These are phyloP conservation scores for Paramecium sonneborni DNA, from an alignment of 73 alveolate species.

Conservation along the genomic window DNA sequence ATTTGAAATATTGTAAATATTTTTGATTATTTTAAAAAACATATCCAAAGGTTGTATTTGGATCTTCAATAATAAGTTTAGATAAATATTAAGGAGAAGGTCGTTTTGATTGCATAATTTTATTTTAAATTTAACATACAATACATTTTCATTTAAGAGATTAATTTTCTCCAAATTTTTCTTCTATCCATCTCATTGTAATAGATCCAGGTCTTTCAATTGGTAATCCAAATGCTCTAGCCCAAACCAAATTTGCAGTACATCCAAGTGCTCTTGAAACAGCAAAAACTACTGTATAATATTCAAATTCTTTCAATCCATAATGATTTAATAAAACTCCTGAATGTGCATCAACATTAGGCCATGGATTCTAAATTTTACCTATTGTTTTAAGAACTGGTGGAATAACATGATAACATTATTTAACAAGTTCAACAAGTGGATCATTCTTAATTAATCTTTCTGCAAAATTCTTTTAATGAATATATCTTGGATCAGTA, in stretches of 20 bases:
- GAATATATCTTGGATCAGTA: conserved; percentile 91
- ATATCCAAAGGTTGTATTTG: not conserved
- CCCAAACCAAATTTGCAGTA: conserved; percentile 88
- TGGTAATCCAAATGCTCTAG: conserved; percentile 87
- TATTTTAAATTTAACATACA: not conserved
- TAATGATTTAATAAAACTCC: conserved; percentile 88
- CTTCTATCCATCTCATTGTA: conserved; percentile 32
- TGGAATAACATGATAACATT: conserved; percentile 84
- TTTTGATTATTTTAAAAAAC: conserved; percentile 23
- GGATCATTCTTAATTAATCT: conserved; percentile 75
- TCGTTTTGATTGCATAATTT: conserved; percentile 8
- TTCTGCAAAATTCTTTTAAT: conserved; percentile 77
- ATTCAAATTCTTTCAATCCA: conserved; percentile 80
- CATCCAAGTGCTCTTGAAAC: conserved; percentile 94
- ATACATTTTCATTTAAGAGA: conserved; percentile 8
- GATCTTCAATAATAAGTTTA: not conserved
- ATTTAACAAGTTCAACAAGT: conserved; percentile 76
- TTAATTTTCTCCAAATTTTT: conserved; percentile 37
- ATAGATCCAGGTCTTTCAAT: conserved; percentile 86
- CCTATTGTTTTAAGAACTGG: conserved; percentile 74
- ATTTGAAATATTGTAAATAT: conserved; percentile 18
- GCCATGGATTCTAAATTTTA: conserved; percentile 89
- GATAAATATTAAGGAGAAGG: conserved; percentile 21
- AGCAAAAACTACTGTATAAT: conserved; percentile 89
- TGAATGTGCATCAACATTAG: conserved; percentile 94